These are phyloP conservation scores for Pseudogymnoascus pannorum DNA, from an alignment of 2,329 filamentous ascomycete species.

Conservation along the genomic window DNA sequence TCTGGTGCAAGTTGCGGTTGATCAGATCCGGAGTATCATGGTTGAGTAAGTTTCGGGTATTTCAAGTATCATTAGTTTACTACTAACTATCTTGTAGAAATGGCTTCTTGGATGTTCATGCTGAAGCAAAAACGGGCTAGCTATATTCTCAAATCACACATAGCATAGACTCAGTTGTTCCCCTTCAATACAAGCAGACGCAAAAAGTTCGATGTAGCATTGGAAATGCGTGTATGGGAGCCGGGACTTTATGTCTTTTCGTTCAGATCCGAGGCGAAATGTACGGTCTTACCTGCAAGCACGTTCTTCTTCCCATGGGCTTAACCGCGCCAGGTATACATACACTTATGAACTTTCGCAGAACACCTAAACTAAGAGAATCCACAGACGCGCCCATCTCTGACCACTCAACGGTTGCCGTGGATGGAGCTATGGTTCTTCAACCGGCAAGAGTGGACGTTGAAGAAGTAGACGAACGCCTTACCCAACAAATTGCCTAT, in stretches of 20 bases:
- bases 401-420: not conserved
- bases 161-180: not conserved
- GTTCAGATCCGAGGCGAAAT: not conserved
- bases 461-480: not conserved
- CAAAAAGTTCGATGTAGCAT: not conserved
- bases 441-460: not conserved
- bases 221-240: not conserved
- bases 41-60: not conserved
- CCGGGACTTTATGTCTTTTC: not conserved
- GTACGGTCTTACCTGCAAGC: not conserved
- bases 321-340: not conserved
- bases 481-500: not conserved
- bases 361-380: not conserved
- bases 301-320: not conserved
- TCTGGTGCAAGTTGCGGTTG: not conserved
- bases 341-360: not conserved
- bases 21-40: not conserved
- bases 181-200: not conserved
- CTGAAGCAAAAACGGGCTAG: not conserved
- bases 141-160: not conserved
- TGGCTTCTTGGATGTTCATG: constrained; percentile 1
- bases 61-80: not conserved
- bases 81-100: not conserved
- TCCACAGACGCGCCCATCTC: not conserved
- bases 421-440: not conserved